Evolutionary conservation across 805 yeast genomes (phyloP), one percentile per base, ranked within the genome.

Genomic region (Priceomyces haplophilus): DNA sequence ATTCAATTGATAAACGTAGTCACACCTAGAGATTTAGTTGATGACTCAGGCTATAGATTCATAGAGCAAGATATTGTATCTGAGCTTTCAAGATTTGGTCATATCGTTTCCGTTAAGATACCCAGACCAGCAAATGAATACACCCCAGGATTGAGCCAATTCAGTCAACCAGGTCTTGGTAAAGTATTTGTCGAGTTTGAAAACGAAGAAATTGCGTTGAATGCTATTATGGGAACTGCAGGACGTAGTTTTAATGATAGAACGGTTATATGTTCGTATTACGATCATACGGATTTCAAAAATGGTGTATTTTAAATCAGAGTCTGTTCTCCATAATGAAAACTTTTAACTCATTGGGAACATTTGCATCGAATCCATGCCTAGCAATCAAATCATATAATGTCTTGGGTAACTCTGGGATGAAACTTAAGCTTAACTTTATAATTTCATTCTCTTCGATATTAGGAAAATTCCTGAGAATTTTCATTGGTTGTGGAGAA

Each of bases 401-500:
- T 2, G 71, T 65, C 24, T 75, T 77, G 0, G 96, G 95, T 5
- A 89, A 64, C 54, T 80, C 80, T 6, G 90, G 84, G 3, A 88
- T 77, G 50, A 88, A 85, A 40, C 93, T 87, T 31, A 89, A 75
- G 33, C 91, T 84, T 16, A 89, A 65, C 52, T 85, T 84, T 19
- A 88, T 85, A 34, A 88, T 78, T 50, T 85, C 88, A 44, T 77
- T 78, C 11, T 90, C 86, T 41, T 83, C 79, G 43, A 89, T 64
- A 2, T 66, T 66, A 0, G 96, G 96, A 48, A 88, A 79, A 44
- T 80, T 84, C 41, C 95, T 67, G 39, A 89, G 62, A 15, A 85
- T 59, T 34, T 80, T 71, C 88, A 88, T 88, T 10, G 97, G 97
- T 49, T 75, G 83, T 20, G 59, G 62, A 7, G 83, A 72, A 12